phyloP scores from a whole-genome alignment of 75 land plant genomes.

The Picea sitchensis region DNA sequence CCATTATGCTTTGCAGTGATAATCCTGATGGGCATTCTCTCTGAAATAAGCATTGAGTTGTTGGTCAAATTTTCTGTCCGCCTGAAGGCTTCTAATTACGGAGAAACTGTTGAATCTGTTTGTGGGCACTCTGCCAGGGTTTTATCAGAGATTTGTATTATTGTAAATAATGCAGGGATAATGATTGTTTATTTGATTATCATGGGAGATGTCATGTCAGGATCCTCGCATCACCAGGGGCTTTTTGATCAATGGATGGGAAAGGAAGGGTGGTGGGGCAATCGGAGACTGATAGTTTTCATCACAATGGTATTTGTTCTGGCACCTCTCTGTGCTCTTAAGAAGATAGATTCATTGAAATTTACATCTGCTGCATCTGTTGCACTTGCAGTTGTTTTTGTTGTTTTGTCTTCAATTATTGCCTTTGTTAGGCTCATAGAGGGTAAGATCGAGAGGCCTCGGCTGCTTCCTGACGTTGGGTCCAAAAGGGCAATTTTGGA shows the following conservation, averaged over 20 bases:
- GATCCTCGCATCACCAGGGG: conserved; percentile 68
- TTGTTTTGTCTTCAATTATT: conserved; percentile 55
- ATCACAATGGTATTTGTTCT: conserved; percentile 52
- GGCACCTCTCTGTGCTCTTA: conserved; percentile 67
- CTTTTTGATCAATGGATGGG: conserved; percentile 75
- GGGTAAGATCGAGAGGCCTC: conserved; percentile 55
- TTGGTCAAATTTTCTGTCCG: conserved; percentile 51
- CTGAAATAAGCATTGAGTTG: conserved; percentile 83
- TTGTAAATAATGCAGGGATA: conserved; percentile 88
- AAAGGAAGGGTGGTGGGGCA: conserved; percentile 48
- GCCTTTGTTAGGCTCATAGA: conserved; percentile 64
- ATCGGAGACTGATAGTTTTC: conserved; percentile 59
- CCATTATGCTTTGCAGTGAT: conserved; percentile 55
- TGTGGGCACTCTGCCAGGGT: conserved; percentile 50
- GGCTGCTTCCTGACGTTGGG: conserved; percentile 69
- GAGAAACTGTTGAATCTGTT: conserved; percentile 69
- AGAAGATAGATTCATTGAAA: conserved; percentile 84
- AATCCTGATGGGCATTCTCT: conserved; percentile 75
- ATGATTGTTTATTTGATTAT: conserved; percentile 92
- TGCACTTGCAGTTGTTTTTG: conserved; percentile 83
- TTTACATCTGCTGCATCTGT: conserved; percentile 91
- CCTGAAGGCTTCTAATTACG: conserved; percentile 64
- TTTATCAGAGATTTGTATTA: conserved; percentile 76
- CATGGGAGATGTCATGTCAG: conserved; percentile 92
- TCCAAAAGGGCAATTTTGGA: conserved; percentile 71